phyloP scores from a whole-genome alignment of 805 yeast species.

The Lipomyces kockii region DNA sequence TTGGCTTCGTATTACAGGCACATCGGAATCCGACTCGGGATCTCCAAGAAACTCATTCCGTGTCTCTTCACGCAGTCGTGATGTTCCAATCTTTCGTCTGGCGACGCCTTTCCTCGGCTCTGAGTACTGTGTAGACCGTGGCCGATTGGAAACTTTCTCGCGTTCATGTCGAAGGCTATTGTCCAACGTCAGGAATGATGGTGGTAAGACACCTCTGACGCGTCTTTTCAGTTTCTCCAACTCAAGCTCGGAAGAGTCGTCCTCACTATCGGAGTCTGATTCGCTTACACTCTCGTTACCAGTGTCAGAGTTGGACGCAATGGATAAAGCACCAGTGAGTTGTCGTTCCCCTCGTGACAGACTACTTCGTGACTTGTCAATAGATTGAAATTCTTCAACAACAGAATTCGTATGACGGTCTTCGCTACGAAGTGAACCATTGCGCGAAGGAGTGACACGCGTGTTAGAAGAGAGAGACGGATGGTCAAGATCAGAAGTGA shows the following conservation, averaged over 20 bases:
- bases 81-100: slow-evolving; percentile 27
- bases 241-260: slow-evolving; percentile 24
- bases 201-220: slow-evolving; percentile 40
- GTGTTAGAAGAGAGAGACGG: background rate
- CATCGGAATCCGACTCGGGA: slow-evolving; percentile 25
- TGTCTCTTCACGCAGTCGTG: slow-evolving; percentile 5
- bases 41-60: slow-evolving; percentile 21
- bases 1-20: slow-evolving; percentile 2
- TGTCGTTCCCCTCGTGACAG: background rate
- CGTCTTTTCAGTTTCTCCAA: slow-evolving; percentile 35
- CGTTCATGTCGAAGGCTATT: slow-evolving; percentile 6
- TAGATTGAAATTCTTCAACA: background rate
- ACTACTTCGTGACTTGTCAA: background rate
- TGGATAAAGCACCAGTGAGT: background rate
- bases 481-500: background rate
- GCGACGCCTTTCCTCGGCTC: slow-evolving; percentile 35
- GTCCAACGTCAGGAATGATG: slow-evolving; percentile 39
- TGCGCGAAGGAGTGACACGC: background rate
- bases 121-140: background rate
- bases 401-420: background rate
- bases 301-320: slow-evolving; percentile 1
- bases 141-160: slow-evolving; percentile 1
- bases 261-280: slow-evolving; percentile 9
- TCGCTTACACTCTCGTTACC: background rate
- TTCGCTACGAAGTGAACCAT: background rate